Base-by-base conservation (phyloP, 192 early-diverging fungal genomes). In the Backusella australiensis region DNA sequence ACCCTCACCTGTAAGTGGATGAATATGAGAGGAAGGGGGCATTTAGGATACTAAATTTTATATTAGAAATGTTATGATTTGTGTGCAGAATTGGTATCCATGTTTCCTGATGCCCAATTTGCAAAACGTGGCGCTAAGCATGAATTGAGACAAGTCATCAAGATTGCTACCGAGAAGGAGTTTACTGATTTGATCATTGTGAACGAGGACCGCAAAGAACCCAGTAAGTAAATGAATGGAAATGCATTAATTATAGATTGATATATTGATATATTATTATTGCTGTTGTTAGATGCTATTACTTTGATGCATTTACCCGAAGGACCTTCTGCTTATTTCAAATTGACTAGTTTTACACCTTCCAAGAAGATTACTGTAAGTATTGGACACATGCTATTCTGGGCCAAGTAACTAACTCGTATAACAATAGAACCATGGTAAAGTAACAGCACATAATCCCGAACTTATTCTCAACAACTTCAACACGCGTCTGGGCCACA, bases 391-490 rank as follows among this genome's bases (percentile, higher is more conserved):
- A 15, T 23, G 38, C 15, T 42, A 29, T 39, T 14, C 11, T 59
- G 2, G 32, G 32, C 2, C 32, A 32, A 32, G 32, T 32, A 32
- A 32, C 32, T 32, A 32, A 32, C 32, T 32, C 32, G 32, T 32
- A 32, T 32, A 32, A 3, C 32, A 32, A 77, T 81, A 88, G 81
- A 93, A 91, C 23, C 95, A 97, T 75, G 96, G 89, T 34, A 82
- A 88, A 29, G 88, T 91, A 4, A 94, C 92, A 0, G 86, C 91
- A 34, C 93, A 98, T 76, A 89, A 93, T 78, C 98, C 98, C 17
- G 98, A 99, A 79, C 85, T 99, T 53, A 98, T 99, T 72, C 89
- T 99, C 63, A 99, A 99, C 85, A 96, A 97, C 86, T 98, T 99
- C 76, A 94, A 91, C 75, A 99, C 97, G 6, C 90, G 97, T 15